phyloP scores from a whole-genome alignment of 2,329 filamentous ascomycete species.

The Furcasterigmium furcatum region DNA sequence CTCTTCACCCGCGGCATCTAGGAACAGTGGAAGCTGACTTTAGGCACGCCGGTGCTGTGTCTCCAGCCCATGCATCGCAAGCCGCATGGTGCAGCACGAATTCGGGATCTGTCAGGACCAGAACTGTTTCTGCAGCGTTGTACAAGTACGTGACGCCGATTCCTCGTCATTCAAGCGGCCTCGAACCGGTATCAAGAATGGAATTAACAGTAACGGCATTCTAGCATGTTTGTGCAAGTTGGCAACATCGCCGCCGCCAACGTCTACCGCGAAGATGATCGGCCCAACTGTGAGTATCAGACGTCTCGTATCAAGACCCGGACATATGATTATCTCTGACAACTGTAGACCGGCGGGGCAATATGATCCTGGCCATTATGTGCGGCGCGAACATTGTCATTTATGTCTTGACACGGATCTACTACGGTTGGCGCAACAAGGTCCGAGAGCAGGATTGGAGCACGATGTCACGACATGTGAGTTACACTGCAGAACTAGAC shows the following conservation, averaged over 20 bases:
- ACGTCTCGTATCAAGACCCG: no score
- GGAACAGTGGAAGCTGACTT: neutral
- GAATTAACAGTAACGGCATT: constrained; percentile 29
- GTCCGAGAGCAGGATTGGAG: constrained; percentile 21
- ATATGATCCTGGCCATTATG: constrained; percentile 35
- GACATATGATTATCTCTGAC: neutral
- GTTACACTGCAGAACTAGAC: neutral
- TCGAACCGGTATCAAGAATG: neutral
- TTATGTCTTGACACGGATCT: constrained; percentile 22
- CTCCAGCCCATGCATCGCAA: constrained; percentile 49
- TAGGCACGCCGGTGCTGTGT: no score
- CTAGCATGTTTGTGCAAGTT: constrained; percentile 53
- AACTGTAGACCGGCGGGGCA: constrained; percentile 28
- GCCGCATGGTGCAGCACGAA: constrained; percentile 59
- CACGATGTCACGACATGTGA: constrained; percentile 27
- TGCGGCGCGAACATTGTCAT: constrained; percentile 29
- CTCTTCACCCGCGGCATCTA: no score
- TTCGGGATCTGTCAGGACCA: constrained; percentile 56
- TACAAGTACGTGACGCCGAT: constrained; percentile 48
- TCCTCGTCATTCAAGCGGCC: no score
- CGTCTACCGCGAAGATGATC: constrained; percentile 35
- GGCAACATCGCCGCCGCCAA: constrained; percentile 39
- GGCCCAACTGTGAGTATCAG: constrained; percentile 30
- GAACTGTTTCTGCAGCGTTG: constrained; percentile 59
- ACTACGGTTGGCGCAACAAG: constrained; percentile 25